Base-by-base conservation (phyloP, 371 early-diverging fungal species). In the Blastocladiella emersonii region DNA sequence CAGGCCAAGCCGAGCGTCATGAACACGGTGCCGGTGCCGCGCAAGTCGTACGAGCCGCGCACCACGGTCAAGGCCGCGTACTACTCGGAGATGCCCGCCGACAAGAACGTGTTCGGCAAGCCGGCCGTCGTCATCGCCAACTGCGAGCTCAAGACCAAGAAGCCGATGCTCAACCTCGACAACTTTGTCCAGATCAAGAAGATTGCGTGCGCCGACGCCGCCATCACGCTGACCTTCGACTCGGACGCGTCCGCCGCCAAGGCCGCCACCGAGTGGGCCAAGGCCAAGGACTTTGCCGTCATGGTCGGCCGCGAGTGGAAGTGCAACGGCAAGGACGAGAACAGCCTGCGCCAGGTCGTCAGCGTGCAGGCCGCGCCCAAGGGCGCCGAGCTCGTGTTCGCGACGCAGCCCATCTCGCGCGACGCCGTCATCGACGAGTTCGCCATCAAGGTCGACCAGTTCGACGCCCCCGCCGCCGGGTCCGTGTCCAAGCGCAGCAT, bases 31-130 rank as follows among this genome's bases (percentile, higher is more conserved):
- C 53, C 53, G 30, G 53, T 51, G 53, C 13, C 32, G 32, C 53
- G 53, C 32, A 51, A 25, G 30, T 21, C 53, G 53, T 51, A 51
- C 53, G 53, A 51, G 32, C 53, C 53, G 30, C 53, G 53, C 32
- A 51, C 32, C 15, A 27, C 8, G 8, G 30, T 51, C 53, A 51
- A 51, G 53, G 53, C 53, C 53, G 53, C 53, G 53, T 51, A 51
- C 53, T 8, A 12, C 1, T 27, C 53, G 6, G 30, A 27, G 15
- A 8, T 30, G 2, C 15, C 53, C 1, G 15, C 53, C 1, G 10
- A 30, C 53, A 12, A 25, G 32, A 51, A 10, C 53, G 15, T 25
- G 32, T 30, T 12, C 15, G 15, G 19, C 1, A 15, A 30, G 17
- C 15, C 53, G 30, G 27, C 15, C 15, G 30, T 51, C 53, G 23